Evolutionary conservation across 2,329 filamentous ascomycete genomes (phyloP).

Genomic region (Alternaria sp.): DNA sequence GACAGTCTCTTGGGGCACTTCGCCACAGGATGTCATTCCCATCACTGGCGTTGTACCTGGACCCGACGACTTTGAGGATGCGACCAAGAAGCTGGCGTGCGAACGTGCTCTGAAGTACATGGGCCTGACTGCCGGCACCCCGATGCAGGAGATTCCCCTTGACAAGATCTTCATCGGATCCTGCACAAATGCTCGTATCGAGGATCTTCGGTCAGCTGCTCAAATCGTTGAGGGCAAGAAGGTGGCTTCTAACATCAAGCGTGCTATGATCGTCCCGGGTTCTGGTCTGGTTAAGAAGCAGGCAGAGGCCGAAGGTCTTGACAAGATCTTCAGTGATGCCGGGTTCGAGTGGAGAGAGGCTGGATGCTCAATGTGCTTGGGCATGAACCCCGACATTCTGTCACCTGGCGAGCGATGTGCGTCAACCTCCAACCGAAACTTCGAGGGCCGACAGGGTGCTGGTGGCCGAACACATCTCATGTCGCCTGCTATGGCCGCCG

Average conservation of each 20-base stretch:
- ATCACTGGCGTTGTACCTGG: conserved; percentile 92
- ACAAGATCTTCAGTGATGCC: conserved; percentile 89
- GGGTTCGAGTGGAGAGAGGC: conserved; percentile 99
- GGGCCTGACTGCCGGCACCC: conserved; percentile 86
- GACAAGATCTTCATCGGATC: conserved; percentile 99
- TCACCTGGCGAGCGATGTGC: conserved; percentile 92
- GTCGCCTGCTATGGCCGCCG: conserved; percentile 96
- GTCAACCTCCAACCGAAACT: conserved; percentile 96
- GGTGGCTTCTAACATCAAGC: conserved; percentile 86
- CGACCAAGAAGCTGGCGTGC: conserved; percentile 81
- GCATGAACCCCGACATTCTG: conserved; percentile 99
- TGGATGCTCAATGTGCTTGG: conserved; percentile 98
- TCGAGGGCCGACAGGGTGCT: conserved; percentile 94
- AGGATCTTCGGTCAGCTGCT: conserved; percentile 90
- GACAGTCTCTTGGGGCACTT: conserved; percentile 96
- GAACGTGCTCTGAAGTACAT: conserved; percentile 92
- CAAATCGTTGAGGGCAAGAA: conserved; percentile 87
- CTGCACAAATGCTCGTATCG: conserved; percentile 96
- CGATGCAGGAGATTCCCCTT: conserved; percentile 88
- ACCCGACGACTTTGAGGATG: conserved; percentile 83
- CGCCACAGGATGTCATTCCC: conserved; percentile 93
- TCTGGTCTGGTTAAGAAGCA: conserved; percentile 93
- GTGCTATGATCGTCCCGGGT: conserved; percentile 95
- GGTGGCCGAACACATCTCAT: conserved; percentile 92
- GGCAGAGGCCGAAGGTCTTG: conserved; percentile 89